Percentiles rank a stretch among this genome's conserved stretches.
phyloP scores from a whole-genome alignment of 495 filamentous ascomycete species.

The Neurospora tetraspora region DNA sequence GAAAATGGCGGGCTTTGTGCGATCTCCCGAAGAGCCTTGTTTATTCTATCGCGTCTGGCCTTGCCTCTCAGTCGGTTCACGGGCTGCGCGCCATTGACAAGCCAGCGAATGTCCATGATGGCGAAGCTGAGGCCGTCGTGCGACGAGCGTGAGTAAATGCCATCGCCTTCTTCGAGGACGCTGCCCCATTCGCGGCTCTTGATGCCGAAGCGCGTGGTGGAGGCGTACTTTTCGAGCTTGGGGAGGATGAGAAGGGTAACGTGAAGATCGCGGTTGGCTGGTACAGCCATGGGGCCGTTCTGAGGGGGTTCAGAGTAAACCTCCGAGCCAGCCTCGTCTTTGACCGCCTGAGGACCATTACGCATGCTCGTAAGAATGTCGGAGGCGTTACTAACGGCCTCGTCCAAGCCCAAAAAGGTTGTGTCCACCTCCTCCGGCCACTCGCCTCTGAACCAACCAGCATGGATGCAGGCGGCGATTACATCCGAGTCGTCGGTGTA shows the following conservation, averaged over 20 bases:
- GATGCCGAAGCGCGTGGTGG: slow-evolving; percentile 65
- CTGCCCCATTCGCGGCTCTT: slow-evolving; percentile 64
- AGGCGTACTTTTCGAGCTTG: slow-evolving; percentile 61
- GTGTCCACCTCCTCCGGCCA: slow-evolving; percentile 66
- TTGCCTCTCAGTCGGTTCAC: slow-evolving; percentile 43
- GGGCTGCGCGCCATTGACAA: slow-evolving; percentile 60
- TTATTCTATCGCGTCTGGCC: slow-evolving; percentile 37
- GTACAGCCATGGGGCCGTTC: slow-evolving; percentile 41
- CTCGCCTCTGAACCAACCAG: slow-evolving; percentile 82
- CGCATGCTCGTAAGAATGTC: background rate
- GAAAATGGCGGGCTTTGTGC: slow-evolving; percentile 11
- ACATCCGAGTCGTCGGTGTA: slow-evolving; percentile 96
- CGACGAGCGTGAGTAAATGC: slow-evolving; percentile 18
- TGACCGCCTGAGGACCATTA: background rate
- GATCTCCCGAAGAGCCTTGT: slow-evolving; percentile 34
- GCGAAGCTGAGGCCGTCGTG: slow-evolving; percentile 91
- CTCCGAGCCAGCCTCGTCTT: slow-evolving; percentile 12
- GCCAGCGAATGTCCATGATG: slow-evolving; percentile 65
- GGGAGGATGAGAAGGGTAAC: slow-evolving; percentile 80
- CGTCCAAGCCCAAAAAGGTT: slow-evolving; percentile 55
- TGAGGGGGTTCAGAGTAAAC: slow-evolving; percentile 33
- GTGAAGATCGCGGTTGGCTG: slow-evolving; percentile 63
- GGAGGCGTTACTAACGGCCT: slow-evolving; percentile 5
- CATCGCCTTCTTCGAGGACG: slow-evolving; percentile 21
- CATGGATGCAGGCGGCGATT: slow-evolving; percentile 86